Conservation (phyloP, 2,329 filamentous ascomycete species). For the Lecanosticta acicola region DNA sequence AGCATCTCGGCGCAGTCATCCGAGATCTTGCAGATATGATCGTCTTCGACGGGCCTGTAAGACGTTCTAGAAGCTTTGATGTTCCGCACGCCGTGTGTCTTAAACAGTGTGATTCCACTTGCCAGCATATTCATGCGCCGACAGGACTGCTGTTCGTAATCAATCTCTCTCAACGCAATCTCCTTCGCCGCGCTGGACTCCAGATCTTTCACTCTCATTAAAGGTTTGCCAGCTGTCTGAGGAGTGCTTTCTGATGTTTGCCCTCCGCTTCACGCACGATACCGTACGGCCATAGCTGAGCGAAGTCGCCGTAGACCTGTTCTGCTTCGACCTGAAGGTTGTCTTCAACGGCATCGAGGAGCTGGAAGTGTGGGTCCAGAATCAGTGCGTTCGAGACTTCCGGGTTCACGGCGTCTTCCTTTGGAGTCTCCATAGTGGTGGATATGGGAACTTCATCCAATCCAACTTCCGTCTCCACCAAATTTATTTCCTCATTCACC, state of each 20-base stretch:
- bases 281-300: constrained; percentile 12
- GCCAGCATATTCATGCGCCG: too few relatives aligned
- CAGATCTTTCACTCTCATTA: too few relatives aligned
- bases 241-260: constrained; percentile 14
- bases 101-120: too few relatives aligned
- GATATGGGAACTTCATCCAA: not conserved
- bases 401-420: not conserved
- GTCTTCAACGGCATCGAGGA: constrained; percentile 14
- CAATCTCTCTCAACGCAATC: too few relatives aligned
- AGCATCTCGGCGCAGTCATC: too few relatives aligned
- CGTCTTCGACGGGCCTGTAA: too few relatives aligned
- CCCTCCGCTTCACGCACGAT: constrained; percentile 12
- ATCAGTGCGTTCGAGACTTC: not conserved
- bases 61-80: too few relatives aligned
- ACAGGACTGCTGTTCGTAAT: too few relatives aligned
- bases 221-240: constrained; percentile 19
- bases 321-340: constrained; percentile 9
- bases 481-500: not conserved
- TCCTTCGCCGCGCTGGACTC: too few relatives aligned
- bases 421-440: not conserved
- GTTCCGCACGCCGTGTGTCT: too few relatives aligned
- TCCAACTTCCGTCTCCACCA: not conserved
- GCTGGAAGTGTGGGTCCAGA: not conserved
- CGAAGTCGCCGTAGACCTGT: constrained; percentile 21
- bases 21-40: too few relatives aligned